Evolutionary conservation across 2,329 filamentous ascomycete species (phyloP).

Genomic region (Paracamarosporium sp.): DNA sequence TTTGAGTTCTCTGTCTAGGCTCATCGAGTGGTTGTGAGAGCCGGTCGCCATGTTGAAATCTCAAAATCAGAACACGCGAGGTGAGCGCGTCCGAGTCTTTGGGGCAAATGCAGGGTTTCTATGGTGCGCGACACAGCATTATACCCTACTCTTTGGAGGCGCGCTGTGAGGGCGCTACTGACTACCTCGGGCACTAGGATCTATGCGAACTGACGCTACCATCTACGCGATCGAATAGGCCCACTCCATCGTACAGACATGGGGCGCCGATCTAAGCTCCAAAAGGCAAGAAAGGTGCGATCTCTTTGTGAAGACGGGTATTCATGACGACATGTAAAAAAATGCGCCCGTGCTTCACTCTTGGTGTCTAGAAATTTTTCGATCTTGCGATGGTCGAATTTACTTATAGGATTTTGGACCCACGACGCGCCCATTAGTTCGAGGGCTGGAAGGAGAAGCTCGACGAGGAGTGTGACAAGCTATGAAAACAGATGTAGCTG

Average conservation of each 20-base stretch:
- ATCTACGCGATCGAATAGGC: constrained; percentile 13
- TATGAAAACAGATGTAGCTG: not conserved
- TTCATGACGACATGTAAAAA: constrained; percentile 15
- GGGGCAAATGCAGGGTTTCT: constrained; percentile 6
- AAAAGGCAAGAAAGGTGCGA: constrained; percentile 16
- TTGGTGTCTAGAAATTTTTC: not conserved
- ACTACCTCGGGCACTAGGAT: constrained; percentile 19
- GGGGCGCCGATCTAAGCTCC: constrained; percentile 12
- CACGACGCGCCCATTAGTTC: not conserved
- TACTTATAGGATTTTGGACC: not conserved
- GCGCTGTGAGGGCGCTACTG: constrained; percentile 2
- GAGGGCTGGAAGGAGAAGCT: not conserved
- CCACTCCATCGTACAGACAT: constrained; percentile 7
- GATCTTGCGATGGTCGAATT: not conserved
- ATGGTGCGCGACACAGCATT: constrained; percentile 16
- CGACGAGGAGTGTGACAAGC: not conserved
- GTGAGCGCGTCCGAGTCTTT: constrained; percentile 10
- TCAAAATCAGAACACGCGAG: constrained; percentile 1
- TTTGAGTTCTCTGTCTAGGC: constrained; percentile 6
- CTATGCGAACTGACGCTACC: constrained; percentile 20
- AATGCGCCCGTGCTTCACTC: not conserved
- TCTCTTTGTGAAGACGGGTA: not conserved
- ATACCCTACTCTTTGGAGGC: constrained; percentile 11
- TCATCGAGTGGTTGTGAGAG: not conserved
- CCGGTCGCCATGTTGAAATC: constrained; percentile 12